phyloP scores from a whole-genome alignment of 805 yeast genomes.

The Martiniozyma abietophila region DNA sequence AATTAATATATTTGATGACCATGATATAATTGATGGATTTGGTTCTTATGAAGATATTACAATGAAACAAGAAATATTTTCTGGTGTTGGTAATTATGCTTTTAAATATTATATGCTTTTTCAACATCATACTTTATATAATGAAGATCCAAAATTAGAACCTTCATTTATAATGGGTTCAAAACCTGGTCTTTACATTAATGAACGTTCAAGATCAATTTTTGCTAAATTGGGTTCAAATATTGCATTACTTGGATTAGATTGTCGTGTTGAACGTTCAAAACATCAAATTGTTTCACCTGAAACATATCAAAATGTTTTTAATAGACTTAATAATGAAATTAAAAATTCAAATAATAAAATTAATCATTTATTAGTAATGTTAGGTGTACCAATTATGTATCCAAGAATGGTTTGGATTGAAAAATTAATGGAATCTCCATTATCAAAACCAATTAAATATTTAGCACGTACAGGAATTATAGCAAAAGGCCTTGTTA shows the following conservation, averaged over 20 bases:
- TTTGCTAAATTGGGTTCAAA: conserved; percentile 68
- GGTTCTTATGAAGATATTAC: conserved; percentile 78
- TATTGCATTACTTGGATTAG: conserved; percentile 69
- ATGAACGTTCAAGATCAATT: conserved; percentile 55
- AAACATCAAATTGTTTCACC: conserved; percentile 44
- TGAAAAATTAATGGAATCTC: conserved; percentile 63
- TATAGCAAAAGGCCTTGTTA: conserved; percentile 63
- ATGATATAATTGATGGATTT: conserved; percentile 93
- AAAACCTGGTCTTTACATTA: conserved; percentile 57
- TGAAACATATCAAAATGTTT: conserved; percentile 51
- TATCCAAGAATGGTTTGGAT: conserved; percentile 92
- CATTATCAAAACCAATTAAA: conserved; percentile 53
- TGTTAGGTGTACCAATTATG: conserved; percentile 92
- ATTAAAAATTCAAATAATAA: conserved; percentile 38
- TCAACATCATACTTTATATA: conserved; percentile 69
- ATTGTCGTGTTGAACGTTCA: conserved; percentile 87
- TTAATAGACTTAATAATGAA: conserved; percentile 51
- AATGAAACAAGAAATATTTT: conserved; percentile 62
- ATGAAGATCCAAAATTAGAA: conserved; percentile 30
- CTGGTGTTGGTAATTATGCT: conserved; percentile 68
- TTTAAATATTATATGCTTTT: conserved; percentile 82
- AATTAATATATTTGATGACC: conserved; percentile 86
- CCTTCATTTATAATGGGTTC: conserved; percentile 59
- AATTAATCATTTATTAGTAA: conserved; percentile 66
- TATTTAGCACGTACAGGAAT: conserved; percentile 53